phyloP scores from a whole-genome alignment of 2,329 filamentous ascomycete genomes.

The Balansia obtecta region DNA sequence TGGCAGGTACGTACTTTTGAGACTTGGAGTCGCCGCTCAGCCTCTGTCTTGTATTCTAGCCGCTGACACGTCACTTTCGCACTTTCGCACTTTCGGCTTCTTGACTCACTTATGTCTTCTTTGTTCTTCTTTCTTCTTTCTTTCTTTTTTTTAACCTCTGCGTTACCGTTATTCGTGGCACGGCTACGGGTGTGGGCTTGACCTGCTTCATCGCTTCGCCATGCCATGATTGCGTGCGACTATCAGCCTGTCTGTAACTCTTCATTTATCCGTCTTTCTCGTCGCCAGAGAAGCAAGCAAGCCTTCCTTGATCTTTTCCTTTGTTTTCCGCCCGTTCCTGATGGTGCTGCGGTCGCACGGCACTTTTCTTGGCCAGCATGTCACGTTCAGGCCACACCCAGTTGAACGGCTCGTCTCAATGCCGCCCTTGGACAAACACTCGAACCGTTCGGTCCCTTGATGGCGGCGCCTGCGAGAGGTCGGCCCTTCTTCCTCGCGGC shows the following conservation, averaged over 20 bases:
- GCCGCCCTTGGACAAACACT: neutral
- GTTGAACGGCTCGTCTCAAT: neutral
- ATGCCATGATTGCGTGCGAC: neutral
- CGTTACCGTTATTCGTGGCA: neutral
- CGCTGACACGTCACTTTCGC: neutral
- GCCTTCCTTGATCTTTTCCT: neutral
- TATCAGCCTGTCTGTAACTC: neutral
- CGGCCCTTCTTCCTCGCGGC: neutral
- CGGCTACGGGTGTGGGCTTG: neutral
- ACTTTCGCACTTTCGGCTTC: no score
- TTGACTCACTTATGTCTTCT: neutral
- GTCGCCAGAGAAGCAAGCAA: neutral
- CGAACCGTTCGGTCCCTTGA: neutral
- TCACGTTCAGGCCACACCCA: neutral
- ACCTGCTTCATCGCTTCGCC: neutral
- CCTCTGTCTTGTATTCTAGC: neutral
- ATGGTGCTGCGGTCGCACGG: neutral
- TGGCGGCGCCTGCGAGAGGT: neutral
- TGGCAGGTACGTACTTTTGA: neutral
- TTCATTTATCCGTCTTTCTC: neutral
- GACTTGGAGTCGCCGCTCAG: no score
- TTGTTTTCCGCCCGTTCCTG: neutral
- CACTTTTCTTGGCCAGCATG: neutral
- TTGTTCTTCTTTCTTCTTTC: no score
- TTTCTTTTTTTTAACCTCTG: no score